phyloP scores from a whole-genome alignment of 768 basidiomycete species.

The Guyanaporus albipodus region DNA sequence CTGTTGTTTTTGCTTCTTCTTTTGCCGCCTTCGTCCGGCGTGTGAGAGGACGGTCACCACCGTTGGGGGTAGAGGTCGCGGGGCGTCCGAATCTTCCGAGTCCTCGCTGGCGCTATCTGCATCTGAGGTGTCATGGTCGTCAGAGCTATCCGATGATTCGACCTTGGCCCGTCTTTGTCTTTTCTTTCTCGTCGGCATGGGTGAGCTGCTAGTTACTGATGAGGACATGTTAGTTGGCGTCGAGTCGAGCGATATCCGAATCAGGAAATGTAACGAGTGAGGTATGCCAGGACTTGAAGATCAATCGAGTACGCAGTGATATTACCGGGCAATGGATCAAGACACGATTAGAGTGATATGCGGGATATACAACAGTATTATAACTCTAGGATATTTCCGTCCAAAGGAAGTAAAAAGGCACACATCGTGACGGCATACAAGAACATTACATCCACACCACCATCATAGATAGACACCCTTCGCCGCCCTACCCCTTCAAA shows the following conservation, averaged over 20 bases:
- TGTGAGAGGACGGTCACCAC: constrained; percentile 60
- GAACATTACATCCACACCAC: constrained; percentile 3
- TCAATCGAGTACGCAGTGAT: no score
- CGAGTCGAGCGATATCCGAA: no score
- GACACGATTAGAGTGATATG: constrained; percentile 12
- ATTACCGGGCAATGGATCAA: no score
- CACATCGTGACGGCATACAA: neutral
- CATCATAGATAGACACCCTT: no score
- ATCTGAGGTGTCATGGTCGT: constrained; percentile 26
- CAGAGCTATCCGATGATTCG: constrained; percentile 16
- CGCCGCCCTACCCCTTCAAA: constrained; percentile 10
- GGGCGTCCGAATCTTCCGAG: neutral
- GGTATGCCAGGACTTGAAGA: no score
- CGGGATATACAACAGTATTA: constrained; percentile 12
- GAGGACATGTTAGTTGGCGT: no score
- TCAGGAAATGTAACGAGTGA: no score
- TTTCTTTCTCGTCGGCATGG: constrained; percentile 22
- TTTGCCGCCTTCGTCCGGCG: constrained; percentile 64
- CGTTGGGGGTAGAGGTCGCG: neutral
- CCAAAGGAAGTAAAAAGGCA: neutral
- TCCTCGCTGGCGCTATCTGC: constrained; percentile 6
- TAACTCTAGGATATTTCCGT: constrained; percentile 16
- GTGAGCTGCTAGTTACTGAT: constrained; percentile 33
- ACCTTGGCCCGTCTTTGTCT: constrained; percentile 18
- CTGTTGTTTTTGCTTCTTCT: constrained; percentile 37